Base-by-base conservation (phyloP, 352 stramenopile species). In the Pythium phragmitis region DNA sequence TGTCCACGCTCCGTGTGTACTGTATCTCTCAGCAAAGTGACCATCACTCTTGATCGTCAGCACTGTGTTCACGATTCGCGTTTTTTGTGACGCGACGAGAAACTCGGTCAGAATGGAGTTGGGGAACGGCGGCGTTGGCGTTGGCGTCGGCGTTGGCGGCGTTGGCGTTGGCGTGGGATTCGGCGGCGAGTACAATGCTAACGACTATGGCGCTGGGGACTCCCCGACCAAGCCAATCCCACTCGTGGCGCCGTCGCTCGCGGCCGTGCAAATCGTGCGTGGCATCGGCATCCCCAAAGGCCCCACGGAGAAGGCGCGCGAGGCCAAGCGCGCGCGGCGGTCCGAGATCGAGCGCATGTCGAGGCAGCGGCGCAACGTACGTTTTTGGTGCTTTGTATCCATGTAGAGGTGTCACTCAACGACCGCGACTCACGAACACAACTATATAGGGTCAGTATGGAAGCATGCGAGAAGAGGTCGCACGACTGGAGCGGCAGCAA, bases 321-420 rank as follows among this genome's bases (percentile, higher is more conserved):
- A 63, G 21, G 65, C 57, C 16, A 63, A 62, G 43, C 66, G 66
- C 48, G 56, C 53, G 8, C 59, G 60, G 16, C 66, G 66, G 52
- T 68, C 66, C 17, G 66, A 72, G 59, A 68, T 68, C 49, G 66
- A 72, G 42, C 55, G 57, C 21, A 49, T 57, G 14, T 72, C 66
- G 41, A 28, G 66, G 8, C 47, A 65, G 49, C 45, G 60, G 7
- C 66, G 66, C 37, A 60, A 50, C 5, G 66, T 72, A 47, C 46
- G 58, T 58, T 7, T 13, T 50, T 50, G 11, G 34, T 39, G 13
- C 26, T 42, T n/a, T 13, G 21, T 39, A 6, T 19, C 13, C 16
- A 26, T 54, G 42, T 8, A 3, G 23, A 16, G 16, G 19, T 46
- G 3, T 16, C 5, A n/a, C 48, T 13, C 26, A 21, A 21, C 21